These are phyloP conservation scores for Malassezia pachydermatis DNA, from an alignment of 1,284 basidiomycete species.

Conservation along the genomic window DNA sequence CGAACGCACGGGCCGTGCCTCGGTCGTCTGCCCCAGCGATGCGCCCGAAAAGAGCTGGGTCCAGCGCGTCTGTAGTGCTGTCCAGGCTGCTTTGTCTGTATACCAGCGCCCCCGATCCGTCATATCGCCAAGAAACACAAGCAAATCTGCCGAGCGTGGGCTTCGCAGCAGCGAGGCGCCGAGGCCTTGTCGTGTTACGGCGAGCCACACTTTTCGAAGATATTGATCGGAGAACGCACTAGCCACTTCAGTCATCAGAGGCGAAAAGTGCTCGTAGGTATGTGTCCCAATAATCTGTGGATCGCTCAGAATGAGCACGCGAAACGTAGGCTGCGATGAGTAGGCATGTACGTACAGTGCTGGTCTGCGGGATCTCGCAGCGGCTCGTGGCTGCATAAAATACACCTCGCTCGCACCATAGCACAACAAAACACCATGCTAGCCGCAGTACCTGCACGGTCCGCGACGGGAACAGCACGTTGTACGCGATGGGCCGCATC, in stretches of 20 bases:
- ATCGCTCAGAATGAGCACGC: slow-evolving; percentile 6
- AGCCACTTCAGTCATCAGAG: background rate
- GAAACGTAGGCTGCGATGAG: background rate
- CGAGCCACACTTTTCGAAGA: slow-evolving; percentile 12
- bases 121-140: slow-evolving; percentile 13
- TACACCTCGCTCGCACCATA: slow-evolving; percentile 1
- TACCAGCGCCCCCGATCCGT: slow-evolving; percentile 15
- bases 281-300: slow-evolving; percentile 3
- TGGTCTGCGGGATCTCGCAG: background rate
- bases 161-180: slow-evolving; percentile 1
- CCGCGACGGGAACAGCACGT: background rate
- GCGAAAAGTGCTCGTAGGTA: background rate
- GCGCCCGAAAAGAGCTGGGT: background rate
- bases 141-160: slow-evolving; percentile 1
- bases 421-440: slow-evolving; percentile 5
- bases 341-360: background rate
- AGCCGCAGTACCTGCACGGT: background rate
- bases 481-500: background rate
- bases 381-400: slow-evolving; percentile 2
- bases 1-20: background rate
- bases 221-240: slow-evolving; percentile 6
- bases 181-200: background rate
- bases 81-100: background rate
- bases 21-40: too few species aligned
- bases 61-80: background rate